Percentiles rank a stretch among this genome's conserved stretches.
These are phyloP conservation scores for Xerocomus nothofagi DNA, from an alignment of 1,284 basidiomycete species.

Conservation along the genomic window DNA sequence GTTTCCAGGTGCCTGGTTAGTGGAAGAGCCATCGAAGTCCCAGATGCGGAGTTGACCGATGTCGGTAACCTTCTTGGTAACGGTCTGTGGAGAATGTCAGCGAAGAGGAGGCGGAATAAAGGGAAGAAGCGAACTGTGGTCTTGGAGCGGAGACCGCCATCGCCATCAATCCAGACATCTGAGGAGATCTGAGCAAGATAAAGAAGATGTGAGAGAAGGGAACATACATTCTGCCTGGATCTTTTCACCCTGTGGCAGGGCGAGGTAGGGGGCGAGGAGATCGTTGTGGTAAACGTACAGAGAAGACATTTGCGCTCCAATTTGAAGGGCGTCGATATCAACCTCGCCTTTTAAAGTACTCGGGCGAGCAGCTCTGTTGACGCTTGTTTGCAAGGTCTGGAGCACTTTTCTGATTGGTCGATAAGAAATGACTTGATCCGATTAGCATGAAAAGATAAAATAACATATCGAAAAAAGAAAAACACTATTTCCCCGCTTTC, in stretches of 20 bases:
- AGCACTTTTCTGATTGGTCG: constrained; percentile 30
- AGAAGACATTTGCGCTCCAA: constrained; percentile 23
- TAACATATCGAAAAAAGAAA: not conserved
- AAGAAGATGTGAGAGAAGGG: constrained; percentile 16
- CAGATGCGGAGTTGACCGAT: constrained; percentile 88
- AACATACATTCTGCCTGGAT: constrained; percentile 89
- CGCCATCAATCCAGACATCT: constrained; percentile 97
- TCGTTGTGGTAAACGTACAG: constrained; percentile 64
- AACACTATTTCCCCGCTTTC: constrained; percentile 22
- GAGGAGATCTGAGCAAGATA: constrained; percentile 14
- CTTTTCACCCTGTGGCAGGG: constrained; percentile 82
- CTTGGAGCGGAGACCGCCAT: constrained; percentile 90
- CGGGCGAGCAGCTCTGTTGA: constrained; percentile 22
- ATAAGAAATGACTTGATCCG: constrained; percentile 21
- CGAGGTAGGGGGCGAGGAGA: constrained; percentile 84
- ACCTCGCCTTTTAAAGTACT: constrained; percentile 23
- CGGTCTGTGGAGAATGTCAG: constrained; percentile 53
- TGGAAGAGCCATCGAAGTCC: constrained; percentile 99
- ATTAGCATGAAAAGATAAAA: not conserved
- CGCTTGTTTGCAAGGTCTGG: constrained; percentile 21
- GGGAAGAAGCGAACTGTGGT: constrained; percentile 64
- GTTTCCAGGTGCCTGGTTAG: constrained; percentile 91
- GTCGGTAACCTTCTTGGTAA: constrained; percentile 82
- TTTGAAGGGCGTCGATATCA: not conserved
- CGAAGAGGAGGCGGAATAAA: constrained; percentile 1